Base-by-base conservation (phyloP, 768 basidiomycete genomes). In the Pholiota molesta region DNA sequence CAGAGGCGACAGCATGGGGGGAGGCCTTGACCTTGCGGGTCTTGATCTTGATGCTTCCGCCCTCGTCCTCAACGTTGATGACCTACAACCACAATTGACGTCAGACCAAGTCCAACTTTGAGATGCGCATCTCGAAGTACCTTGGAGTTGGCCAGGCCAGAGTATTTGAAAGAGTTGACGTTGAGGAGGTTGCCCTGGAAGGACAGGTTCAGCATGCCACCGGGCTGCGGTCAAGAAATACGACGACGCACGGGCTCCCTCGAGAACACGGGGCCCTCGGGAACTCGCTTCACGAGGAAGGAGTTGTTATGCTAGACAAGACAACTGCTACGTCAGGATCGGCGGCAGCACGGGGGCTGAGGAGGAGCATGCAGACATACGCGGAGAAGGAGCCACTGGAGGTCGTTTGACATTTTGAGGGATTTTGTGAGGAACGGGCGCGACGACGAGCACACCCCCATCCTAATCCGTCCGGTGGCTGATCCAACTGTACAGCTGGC, bases 301-400 rank as follows among this genome's bases (percentile, higher is more conserved):
- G 93, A 90, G 84, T 90, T 95, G 81, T 84, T 80, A 69, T 91
- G 87, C 90, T 95, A 73, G 13, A 62, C 63, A 26, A 26, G 4
- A 2, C 26, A 26, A 59, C 59, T 53, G 52, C 26, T 10, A 51
- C 40, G 52, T 53, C 40, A 52, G 33, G 31, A 59, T 37, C n/a
- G 55, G 31, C 10, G 54, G 26, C 35, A 17, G 23, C 54, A 62
- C 39, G 60, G 62, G 62, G n/a, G 5, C 42, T 26, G 23, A 28
- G 14, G 6, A 44, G 8, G 14, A 8, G 37, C 23, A 6, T 61
- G 45, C 9, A 56, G 49, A 86, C 90, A 73, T 72, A 93, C 92
- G 73, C 92, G 92, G 75, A 93, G 78, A 64, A 97, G 89, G 75
- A 95, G 89, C 95, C 95, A 97, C 81, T 95, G 86, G 77, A 97